A percentile compares a stretch with the other conserved stretches of the same genome.
phyloP scores from a whole-genome alignment of 352 stramenopile genomes.

The Phytophthora pini region DNA sequence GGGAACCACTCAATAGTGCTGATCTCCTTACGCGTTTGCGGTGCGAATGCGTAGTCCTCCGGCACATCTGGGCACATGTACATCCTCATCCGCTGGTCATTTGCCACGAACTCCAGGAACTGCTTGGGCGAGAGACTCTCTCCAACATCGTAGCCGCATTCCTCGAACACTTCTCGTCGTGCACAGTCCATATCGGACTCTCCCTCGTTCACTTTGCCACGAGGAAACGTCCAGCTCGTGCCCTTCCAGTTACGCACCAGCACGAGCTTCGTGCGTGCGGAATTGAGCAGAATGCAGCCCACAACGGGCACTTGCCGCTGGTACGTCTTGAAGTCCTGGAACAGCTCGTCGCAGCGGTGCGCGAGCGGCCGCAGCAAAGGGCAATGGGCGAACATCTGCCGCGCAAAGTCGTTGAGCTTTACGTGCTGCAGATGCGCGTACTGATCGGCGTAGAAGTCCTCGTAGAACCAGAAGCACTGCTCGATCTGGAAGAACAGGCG shows the following conservation, averaged over 20 bases:
- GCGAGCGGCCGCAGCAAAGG: constrained; percentile 85
- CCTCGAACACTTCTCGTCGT: constrained; percentile 91
- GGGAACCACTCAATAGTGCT: constrained; percentile 92
- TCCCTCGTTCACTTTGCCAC: constrained; percentile 94
- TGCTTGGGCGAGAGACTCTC: constrained; percentile 83
- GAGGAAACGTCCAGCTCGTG: constrained; percentile 92
- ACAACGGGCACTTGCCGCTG: constrained; percentile 95
- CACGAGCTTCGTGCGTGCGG: constrained; percentile 84
- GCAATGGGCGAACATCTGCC: constrained; percentile 93
- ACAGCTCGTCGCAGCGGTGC: constrained; percentile 92
- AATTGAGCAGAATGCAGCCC: constrained; percentile 94
- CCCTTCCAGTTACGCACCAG: constrained; percentile 93
- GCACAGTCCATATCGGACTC: constrained; percentile 91
- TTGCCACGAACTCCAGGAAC: constrained; percentile 85
- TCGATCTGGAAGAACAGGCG: constrained; percentile 98
- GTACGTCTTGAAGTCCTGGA: constrained; percentile 94
- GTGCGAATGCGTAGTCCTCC: constrained; percentile 92
- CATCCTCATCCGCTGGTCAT: constrained; percentile 92
- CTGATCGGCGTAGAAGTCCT: constrained; percentile 96
- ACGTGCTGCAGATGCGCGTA: constrained; percentile 87
- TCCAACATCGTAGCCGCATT: constrained; percentile 91
- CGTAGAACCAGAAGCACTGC: constrained; percentile 98
- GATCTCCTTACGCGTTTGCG: constrained; percentile 96
- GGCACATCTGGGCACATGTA: constrained; percentile 93
- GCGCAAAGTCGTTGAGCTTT: constrained; percentile 94